These are phyloP conservation scores for Stenogyne calaminthoides DNA, from an alignment of 305 asterid species.

Conservation along the genomic window DNA sequence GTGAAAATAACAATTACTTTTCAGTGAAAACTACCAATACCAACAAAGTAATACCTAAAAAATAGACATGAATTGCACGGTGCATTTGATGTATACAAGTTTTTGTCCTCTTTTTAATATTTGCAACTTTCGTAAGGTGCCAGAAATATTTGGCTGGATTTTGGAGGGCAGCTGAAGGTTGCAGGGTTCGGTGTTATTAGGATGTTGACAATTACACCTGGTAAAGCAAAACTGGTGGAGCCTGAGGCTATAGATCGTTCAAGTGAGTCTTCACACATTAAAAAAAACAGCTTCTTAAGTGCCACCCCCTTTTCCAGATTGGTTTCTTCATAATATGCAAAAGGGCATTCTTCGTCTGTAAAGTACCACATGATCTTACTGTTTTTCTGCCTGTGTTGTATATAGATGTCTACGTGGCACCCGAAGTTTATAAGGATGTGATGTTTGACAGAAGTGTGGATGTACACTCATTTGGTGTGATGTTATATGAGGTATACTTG, in stretches of 20 bases:
- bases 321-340: neutral
- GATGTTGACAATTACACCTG: conserved; percentile 66
- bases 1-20: no score
- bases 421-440: conserved; percentile 75
- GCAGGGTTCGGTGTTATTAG: conserved; percentile 86
- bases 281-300: conserved; percentile 3
- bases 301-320: neutral
- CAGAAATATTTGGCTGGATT: conserved; percentile 99
- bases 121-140: conserved; percentile 91
- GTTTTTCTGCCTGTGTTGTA: conserved; percentile 9
- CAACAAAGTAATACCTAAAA: no score
- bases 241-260: conserved; percentile 75
- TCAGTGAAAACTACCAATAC: no score
- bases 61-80: no score
- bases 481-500: conserved; percentile 82
- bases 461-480: conserved; percentile 79
- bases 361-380: neutral
- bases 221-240: conserved; percentile 73
- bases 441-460: conserved; percentile 86
- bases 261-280: conserved; percentile 52
- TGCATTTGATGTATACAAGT: no score
- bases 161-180: conserved; percentile 97
- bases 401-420: conserved; percentile 79
- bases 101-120: conserved; percentile 44
- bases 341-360: neutral